Evolutionary conservation across 176 grass and related monocot species (phyloP).

Genomic region (Musa troglodytarum): DNA sequence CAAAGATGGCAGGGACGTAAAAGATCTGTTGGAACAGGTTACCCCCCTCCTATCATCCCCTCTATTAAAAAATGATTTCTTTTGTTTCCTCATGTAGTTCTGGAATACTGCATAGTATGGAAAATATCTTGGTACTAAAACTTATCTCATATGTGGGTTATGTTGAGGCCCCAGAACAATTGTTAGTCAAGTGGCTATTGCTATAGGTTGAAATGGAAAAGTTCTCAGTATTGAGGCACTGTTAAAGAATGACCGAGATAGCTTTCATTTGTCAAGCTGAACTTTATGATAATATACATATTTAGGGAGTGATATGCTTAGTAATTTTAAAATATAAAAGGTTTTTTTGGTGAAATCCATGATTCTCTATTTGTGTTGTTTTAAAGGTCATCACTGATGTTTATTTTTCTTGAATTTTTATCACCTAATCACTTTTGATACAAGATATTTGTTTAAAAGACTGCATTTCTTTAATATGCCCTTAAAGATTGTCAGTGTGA

Average conservation of each 20-base stretch:
- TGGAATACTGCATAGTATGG: no score
- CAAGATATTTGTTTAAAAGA: background rate
- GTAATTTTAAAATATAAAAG: background rate
- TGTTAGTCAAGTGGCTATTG: no score
- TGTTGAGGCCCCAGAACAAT: no score
- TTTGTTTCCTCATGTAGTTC: no score
- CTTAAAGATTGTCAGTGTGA: background rate
- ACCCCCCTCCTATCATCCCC: background rate
- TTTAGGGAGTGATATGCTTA: background rate
- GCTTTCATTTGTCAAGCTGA: no score
- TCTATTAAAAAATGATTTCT: no score
- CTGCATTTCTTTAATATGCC: background rate
- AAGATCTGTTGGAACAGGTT: constrained; percentile 94
- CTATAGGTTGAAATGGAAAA: no score
- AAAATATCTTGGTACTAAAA: no score
- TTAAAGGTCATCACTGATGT: background rate
- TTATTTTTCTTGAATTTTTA: background rate
- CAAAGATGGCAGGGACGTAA: constrained; percentile 95
- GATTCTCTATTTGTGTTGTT: background rate
- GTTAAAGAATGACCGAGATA: no score
- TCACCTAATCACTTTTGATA: background rate
- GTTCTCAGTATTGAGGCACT: no score
- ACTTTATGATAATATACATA: background rate
- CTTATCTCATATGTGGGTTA: no score
- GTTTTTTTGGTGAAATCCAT: no score